Evolutionary conservation across 208 protist genomes (phyloP), one percentile per base, ranked within the genome.

Genomic region (Trypanosoma congolense): DNA sequence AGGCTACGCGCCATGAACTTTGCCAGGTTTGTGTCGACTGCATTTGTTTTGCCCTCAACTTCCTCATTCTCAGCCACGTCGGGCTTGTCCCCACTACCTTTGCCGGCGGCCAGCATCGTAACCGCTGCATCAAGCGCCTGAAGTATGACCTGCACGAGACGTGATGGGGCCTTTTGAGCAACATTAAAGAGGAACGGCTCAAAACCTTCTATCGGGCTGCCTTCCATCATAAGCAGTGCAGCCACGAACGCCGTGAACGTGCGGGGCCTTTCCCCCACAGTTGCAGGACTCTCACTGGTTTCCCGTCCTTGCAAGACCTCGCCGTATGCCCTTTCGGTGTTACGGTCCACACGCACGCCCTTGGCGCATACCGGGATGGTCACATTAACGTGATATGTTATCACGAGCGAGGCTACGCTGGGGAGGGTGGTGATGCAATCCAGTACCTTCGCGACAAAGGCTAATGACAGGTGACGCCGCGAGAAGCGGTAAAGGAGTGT

Each of bases 131-230:
- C 62, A 29, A 69, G 47, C 21, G 54, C 29, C 10, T 61, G 53
- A 24, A 61, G 30, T 2, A 69, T 1, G 8, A 69, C 25, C 2
- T 57, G 62, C 8, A 35, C 29, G 18, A 69, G 28, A 40, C 48
- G 54, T 28, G 62, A 61, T 14, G 62, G 62, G 2, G 55, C 53
- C 28, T 61, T 69, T 45, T 69, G 62, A 12, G 62, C 62, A 29
- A 69, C 55, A 56, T 61, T 69, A 16, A 31, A 69, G 16, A 69
- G 40, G 25, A 69, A 69, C 22, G 33, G 36, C 22, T 69, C 62
- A 12, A 69, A 48, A 31, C 52, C n/a, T n/a, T 57, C 62, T 40
- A 69, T 14, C 18, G 53, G 18, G 3, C 22, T 35, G 4, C 14
- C 21, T 5, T 57, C 41, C 40, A 69, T 52, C 33, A 57, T 52